Conservation (phyloP, 148 eudicot species). For the Rhododendron molle region DNA sequence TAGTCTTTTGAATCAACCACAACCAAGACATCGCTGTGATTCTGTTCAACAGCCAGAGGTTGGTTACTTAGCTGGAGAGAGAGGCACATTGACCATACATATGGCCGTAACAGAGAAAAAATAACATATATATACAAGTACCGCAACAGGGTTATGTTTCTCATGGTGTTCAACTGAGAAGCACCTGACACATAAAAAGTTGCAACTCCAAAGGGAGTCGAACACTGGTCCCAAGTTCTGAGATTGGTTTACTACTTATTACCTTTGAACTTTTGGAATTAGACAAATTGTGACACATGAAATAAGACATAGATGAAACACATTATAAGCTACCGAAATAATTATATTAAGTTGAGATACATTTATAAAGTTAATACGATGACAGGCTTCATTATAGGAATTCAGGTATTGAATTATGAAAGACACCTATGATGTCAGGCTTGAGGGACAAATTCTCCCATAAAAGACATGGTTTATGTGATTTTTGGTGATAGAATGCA, state of each 20-base stretch:
- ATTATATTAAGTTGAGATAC: neutral
- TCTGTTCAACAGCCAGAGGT: constrained; percentile 39
- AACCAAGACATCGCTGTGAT: constrained; percentile 90
- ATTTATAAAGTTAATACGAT: neutral
- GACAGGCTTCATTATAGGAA: neutral
- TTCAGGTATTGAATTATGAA: neutral
- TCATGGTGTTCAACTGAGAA: neutral
- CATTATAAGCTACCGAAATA: neutral
- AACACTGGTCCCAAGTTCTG: neutral
- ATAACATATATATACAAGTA: neutral
- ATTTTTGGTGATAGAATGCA: neutral
- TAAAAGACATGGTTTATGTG: neutral
- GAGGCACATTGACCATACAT: neutral
- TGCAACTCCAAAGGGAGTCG: neutral
- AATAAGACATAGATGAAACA: neutral
- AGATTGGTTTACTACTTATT: neutral
- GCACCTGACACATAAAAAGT: neutral
- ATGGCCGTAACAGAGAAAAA: neutral
- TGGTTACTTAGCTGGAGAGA: neutral
- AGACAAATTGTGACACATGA: neutral
- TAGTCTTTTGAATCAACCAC: constrained; percentile 94
- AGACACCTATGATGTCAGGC: neutral
- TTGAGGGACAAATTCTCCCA: neutral
- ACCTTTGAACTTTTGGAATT: neutral
- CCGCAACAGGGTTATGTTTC: neutral